phyloP scores from a whole-genome alignment of 225 moss, liverwort and hornwort species.

The Polytrichum formosum region DNA sequence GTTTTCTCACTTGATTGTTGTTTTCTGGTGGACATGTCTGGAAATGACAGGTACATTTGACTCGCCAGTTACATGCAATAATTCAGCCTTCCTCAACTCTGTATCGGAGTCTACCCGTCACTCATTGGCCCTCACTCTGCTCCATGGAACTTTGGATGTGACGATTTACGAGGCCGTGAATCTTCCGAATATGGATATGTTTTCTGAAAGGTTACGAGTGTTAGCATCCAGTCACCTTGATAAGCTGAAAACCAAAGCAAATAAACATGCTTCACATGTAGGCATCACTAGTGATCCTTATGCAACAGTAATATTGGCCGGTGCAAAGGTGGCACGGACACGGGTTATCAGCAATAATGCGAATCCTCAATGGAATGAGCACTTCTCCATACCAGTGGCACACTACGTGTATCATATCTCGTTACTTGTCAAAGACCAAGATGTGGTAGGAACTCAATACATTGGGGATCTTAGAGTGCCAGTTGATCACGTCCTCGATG shows the following conservation, averaged over 20 bases:
- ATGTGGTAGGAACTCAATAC: slow-evolving; percentile 75
- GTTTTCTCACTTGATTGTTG: neutral
- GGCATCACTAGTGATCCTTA: slow-evolving; percentile 95
- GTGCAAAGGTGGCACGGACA: slow-evolving; percentile 79
- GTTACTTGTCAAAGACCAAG: slow-evolving; percentile 79
- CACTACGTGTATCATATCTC: slow-evolving; percentile 54
- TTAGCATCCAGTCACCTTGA: slow-evolving; percentile 48
- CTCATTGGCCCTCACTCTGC: slow-evolving; percentile 35
- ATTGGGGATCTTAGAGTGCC: slow-evolving; percentile 77
- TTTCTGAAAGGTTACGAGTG: slow-evolving; percentile 73
- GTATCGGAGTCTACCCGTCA: slow-evolving; percentile 4
- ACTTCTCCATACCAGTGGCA: slow-evolving; percentile 76
- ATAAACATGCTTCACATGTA: slow-evolving; percentile 36
- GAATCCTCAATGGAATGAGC: slow-evolving; percentile 89
- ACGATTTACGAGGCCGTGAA: slow-evolving; percentile 53
- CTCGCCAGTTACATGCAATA: slow-evolving; percentile 12
- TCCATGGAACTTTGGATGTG: slow-evolving; percentile 81
- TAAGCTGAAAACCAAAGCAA: slow-evolving; percentile 26
- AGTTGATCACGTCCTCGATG: slow-evolving; percentile 17
- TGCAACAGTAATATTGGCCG: slow-evolving; percentile 60
- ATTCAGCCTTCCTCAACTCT: slow-evolving; percentile 10
- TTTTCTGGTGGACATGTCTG: neutral
- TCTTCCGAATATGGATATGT: slow-evolving; percentile 91
- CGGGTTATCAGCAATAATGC: slow-evolving; percentile 74
- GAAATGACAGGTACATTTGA: neutral